Base-by-base conservation (phyloP, 2,329 filamentous ascomycete species). In the Penicillium sp. region DNA sequence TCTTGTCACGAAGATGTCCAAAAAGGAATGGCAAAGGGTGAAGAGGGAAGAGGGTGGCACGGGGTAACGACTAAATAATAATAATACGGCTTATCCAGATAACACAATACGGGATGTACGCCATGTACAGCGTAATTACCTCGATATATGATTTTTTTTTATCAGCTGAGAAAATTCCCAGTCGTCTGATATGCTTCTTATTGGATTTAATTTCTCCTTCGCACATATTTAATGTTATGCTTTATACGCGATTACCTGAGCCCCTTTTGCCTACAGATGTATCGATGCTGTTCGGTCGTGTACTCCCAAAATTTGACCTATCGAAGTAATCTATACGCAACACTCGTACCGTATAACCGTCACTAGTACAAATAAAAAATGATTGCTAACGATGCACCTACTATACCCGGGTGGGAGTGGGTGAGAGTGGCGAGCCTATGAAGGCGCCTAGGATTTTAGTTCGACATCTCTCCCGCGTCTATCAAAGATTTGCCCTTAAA, bases 11-110 rank as follows among this genome's bases (percentile, higher is more conserved):
- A 43, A 36, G 43, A 45, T 34, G 31, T 38, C 45, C 36, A 50
- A 44, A 49, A 46, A 43, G 43, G 39, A 51, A 46, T 49, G 52
- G 43, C 44, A 55, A 40, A 55, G 54, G 42, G 55, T 34, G 40
- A 46, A 48, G 45, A 43, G 44, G 39, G 43, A 51, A 52, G 54
- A 49, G 47, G 53, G 55, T 57, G 56, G 57, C 52, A 62, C 60
- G 61, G 61, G 55, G 57, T 60, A 64, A 68, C 56, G 62, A 64
- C 59, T 60, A 56, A 64, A 63, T 63, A 63, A 55, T 57, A 60
- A 61, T 54, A 53, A 49, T 53, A 53, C 50, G 50, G 44, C 50
- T 53, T 53, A 53, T 53, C 50, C 50, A 29, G 50, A 53, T 53
- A 53, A 53, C 44, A 53, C 50, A 49, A 49, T 53, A 53, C 50